These are phyloP conservation scores for Ailanthus altissimus DNA, from an alignment of 345 rosid species.

Conservation along the genomic window DNA sequence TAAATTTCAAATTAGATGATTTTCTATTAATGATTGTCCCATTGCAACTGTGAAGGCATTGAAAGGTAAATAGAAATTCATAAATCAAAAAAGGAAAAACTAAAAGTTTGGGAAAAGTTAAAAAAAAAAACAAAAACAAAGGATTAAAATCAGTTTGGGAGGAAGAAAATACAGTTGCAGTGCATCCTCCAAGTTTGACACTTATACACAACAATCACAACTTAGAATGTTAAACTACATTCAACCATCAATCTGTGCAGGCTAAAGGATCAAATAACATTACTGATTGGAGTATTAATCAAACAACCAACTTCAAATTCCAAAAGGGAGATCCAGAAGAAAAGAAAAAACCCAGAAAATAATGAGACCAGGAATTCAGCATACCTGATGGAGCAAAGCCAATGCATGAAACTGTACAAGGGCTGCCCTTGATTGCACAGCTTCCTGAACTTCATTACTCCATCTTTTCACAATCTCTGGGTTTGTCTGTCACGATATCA, in stretches of 20 bases:
- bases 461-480: constrained; percentile 96
- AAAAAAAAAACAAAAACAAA: background rate
- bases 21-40: too few relatives aligned
- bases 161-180: background rate
- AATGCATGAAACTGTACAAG: constrained; percentile 98
- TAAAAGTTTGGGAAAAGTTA: background rate
- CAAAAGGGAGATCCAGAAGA: background rate
- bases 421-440: constrained; percentile 95
- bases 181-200: background rate
- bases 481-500: constrained; percentile 50
- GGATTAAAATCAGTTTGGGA: background rate
- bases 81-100: background rate
- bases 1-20: background rate
- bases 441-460: constrained; percentile 99
- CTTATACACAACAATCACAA: background rate
- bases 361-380: constrained; percentile 18
- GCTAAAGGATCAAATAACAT: constrained; percentile 5
- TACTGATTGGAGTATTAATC: background rate
- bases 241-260: background rate
- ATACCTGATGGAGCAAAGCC: constrained; percentile 87
- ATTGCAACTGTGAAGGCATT: background rate
- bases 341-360: background rate
- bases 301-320: constrained; percentile 17
- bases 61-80: background rate
- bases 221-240: background rate